A percentile compares a stretch with the other conserved stretches of the same genome.
These are phyloP conservation scores for Cyclocybe aegerita DNA, from an alignment of 768 basidiomycete genomes.

Conservation along the genomic window DNA sequence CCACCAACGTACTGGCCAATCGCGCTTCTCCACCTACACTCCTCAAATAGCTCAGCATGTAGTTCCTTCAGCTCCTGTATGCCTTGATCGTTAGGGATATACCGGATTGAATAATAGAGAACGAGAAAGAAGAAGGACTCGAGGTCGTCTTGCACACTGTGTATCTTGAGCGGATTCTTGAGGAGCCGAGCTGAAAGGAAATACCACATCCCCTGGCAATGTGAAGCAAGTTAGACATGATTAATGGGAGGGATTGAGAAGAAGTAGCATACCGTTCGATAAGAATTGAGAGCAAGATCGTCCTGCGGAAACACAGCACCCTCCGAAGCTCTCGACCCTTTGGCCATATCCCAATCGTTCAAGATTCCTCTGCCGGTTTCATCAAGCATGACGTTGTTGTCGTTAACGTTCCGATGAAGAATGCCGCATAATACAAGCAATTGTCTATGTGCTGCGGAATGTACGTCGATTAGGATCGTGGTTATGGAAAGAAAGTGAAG, in stretches of 20 bases:
- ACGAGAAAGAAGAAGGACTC: conserved; percentile 24
- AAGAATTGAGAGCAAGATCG: background rate
- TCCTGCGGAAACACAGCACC: conserved; percentile 8
- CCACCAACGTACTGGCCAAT: too few species aligned
- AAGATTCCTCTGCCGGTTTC: conserved; percentile 12
- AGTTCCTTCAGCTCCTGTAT: too few species aligned
- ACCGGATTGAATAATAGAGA: background rate
- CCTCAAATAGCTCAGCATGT: too few species aligned
- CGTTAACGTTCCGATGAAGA: conserved; percentile 24
- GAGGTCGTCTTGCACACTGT: conserved; percentile 24
- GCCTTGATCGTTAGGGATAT: background rate
- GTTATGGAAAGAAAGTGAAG: too few species aligned
- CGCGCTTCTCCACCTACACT: too few species aligned
- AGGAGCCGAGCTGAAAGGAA: conserved; percentile 26
- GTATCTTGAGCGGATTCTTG: conserved; percentile 9
- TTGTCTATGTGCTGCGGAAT: conserved; percentile 13
- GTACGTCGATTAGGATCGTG: too few species aligned
- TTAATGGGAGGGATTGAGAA: too few species aligned
- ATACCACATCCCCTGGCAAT: conserved; percentile 29
- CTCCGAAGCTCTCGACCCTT: background rate
- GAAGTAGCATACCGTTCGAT: background rate
- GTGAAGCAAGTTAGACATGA: too few species aligned
- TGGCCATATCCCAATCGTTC: conserved; percentile 21
- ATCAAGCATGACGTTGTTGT: conserved; percentile 18
- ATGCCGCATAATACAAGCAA: conserved; percentile 10